Evolutionary conservation across 129 eudicot species (phyloP).

Genomic region (Oenanthe sinensis): DNA sequence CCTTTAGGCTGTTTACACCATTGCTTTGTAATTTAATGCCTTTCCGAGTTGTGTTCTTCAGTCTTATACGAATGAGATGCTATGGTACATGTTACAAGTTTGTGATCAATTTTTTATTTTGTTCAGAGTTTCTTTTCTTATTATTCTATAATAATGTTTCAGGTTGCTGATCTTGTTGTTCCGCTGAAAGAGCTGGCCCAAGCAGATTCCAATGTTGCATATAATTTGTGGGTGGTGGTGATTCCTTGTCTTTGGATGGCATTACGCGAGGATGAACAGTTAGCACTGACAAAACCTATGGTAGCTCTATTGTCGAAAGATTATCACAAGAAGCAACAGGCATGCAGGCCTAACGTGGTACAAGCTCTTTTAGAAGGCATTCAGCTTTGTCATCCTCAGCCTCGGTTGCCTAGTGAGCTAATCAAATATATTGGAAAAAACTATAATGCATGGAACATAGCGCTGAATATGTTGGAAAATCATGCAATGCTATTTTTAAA

Average conservation of each 20-base stretch:
- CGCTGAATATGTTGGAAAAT: constrained; percentile 44
- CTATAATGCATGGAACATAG: constrained; percentile 59
- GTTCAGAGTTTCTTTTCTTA: background rate
- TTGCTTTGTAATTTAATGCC: background rate
- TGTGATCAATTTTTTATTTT: background rate
- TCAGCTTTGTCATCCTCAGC: constrained; percentile 57
- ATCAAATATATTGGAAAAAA: constrained; percentile 57
- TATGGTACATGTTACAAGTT: background rate
- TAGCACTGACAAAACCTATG: constrained; percentile 50
- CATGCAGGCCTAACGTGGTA: constrained; percentile 52
- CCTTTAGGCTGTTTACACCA: background rate
- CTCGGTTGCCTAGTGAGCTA: constrained; percentile 60
- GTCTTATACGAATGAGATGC: background rate
- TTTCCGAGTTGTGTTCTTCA: background rate
- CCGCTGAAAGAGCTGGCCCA: constrained; percentile 92
- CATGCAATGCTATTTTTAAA: constrained; percentile 47
- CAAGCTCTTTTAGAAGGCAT: constrained; percentile 61
- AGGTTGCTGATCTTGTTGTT: constrained; percentile 80
- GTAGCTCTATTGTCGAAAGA: constrained; percentile 47
- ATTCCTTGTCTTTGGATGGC: constrained; percentile 96
- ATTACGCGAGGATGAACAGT: constrained; percentile 80
- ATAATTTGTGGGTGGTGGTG: constrained; percentile 89
- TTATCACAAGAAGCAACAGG: constrained; percentile 52
- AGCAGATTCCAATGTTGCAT: constrained; percentile 90
- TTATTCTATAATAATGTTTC: background rate